A percentile compares a stretch with the other conserved stretches of the same genome.
Conservation (phyloP, 176 grass and related monocot species). For the Themeda triandra region DNA sequence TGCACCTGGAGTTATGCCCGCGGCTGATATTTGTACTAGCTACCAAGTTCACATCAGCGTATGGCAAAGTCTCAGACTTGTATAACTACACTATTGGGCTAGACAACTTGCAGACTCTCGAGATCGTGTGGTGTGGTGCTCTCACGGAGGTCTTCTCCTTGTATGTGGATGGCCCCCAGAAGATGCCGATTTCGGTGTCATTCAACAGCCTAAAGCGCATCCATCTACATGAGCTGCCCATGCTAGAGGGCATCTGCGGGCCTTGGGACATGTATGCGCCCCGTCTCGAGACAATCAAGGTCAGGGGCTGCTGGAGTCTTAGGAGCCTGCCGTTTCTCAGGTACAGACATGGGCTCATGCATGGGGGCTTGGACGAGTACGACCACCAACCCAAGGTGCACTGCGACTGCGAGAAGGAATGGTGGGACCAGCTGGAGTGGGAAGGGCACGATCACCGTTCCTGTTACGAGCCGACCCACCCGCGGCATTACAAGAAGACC, state of each 20-base stretch:
- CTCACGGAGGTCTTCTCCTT: not conserved
- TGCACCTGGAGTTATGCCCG: no score
- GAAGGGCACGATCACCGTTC: not conserved
- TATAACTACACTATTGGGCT: no score
- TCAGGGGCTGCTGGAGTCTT: slow-evolving; percentile 27
- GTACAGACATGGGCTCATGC: no score
- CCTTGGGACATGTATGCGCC: not conserved
- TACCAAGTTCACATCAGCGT: no score
- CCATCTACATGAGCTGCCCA: slow-evolving; percentile 14
- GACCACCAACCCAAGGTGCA: not conserved
- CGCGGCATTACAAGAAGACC: no score
- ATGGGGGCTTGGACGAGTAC: no score
- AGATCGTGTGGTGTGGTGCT: not conserved
- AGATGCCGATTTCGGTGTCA: no score
- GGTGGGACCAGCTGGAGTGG: slow-evolving; percentile 15
- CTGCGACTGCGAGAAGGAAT: slow-evolving; percentile 29
- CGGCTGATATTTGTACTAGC: no score
- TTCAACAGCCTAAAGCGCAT: not conserved
- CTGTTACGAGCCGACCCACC: no score
- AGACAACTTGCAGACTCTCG: accelerated
- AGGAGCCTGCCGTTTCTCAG: not conserved
- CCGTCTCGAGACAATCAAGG: not conserved
- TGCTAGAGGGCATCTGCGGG: not conserved
- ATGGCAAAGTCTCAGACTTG: no score
- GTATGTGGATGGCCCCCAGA: no score